These are phyloP conservation scores for Lagerstroemia speciosa DNA, from an alignment of 345 rosid species.

Conservation along the genomic window DNA sequence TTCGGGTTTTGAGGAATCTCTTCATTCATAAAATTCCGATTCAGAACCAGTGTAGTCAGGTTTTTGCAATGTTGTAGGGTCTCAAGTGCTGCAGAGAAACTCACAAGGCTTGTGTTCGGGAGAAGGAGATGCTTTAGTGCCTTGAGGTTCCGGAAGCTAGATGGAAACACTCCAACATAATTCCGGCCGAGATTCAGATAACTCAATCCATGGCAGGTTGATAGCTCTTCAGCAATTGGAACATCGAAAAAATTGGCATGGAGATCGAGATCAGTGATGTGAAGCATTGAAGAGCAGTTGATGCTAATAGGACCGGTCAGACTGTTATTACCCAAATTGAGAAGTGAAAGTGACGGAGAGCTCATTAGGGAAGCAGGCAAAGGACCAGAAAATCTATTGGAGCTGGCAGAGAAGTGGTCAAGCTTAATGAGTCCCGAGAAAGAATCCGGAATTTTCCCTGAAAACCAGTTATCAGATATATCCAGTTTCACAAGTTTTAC, in stretches of 20 bases:
- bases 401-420: conserved; percentile 6
- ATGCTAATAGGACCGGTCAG: conserved; percentile 1
- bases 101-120: conserved; percentile 5
- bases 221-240: conserved; percentile 6
- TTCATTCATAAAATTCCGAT: conserved; percentile 6
- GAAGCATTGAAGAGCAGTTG: conserved; percentile 6
- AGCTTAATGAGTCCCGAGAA: conserved; percentile 13
- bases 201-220: neutral
- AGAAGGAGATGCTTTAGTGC: neutral
- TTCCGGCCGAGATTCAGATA: conserved; percentile 2
- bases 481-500: conserved; percentile 7
- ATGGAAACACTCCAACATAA: neutral
- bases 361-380: conserved; percentile 10
- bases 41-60: conserved; percentile 6
- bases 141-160: conserved; percentile 9
- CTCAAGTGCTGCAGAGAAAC: conserved; percentile 11
- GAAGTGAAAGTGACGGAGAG: conserved; percentile 1
- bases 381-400: conserved; percentile 7
- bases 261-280: conserved; percentile 6
- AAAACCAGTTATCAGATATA: conserved; percentile 9
- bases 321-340: conserved; percentile 6
- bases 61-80: conserved; percentile 18
- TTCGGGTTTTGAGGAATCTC: conserved; percentile 9
- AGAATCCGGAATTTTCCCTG: conserved; percentile 6
- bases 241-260: conserved; percentile 1